Base-by-base conservation (phyloP, 2,329 filamentous ascomycete genomes). In the Stachybotrys chartarum region DNA sequence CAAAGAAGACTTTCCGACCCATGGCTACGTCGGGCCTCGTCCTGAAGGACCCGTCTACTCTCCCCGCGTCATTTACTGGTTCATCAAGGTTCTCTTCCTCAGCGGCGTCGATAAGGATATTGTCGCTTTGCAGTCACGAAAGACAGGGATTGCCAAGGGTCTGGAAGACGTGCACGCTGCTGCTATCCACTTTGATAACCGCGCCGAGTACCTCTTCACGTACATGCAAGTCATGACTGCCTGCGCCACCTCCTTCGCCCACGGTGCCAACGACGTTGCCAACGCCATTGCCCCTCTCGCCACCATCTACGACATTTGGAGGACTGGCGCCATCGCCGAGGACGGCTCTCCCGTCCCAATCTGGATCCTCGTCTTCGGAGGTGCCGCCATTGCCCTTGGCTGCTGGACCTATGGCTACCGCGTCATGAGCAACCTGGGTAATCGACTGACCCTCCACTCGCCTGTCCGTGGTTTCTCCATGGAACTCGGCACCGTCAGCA, bases 221-320 rank as follows among this genome's bases (percentile, higher is more conserved):
- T 85, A 82, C 68, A 74, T 83, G 32, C 82, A 84, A 61, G 68
- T 84, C 61, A 74, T 83, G 70, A 83, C 83, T 6, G 83, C 84
- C 10, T 78, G 79, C 60, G 82, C 83, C 35, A 80, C 83, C 14
- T 85, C 82, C 4, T 86, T 87, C 58, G 80, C 80, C 2, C 84
- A 88, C 70, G 85, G 85, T 30, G 82, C 83, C 60, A 88, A 87
- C 66, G 85, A 87, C 58, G 80, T 87, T 18, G 75, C 80, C 61
- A 87, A 79, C 64, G 82, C 83, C 31, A 78, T 85, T 54, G 83
- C 83, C 0, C 84, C 84, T 1, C 85, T 81, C 64, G 81, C 84
- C 2, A 79, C 82, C 53, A 82, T 87, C 62, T 87, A 77, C 70
- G 72, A 80, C 57, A 79, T 85, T 58, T 88, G 82, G 80, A 62